These are phyloP conservation scores for Globisporangium irregulare DNA, from an alignment of 352 stramenopile species.

Conservation along the genomic window DNA sequence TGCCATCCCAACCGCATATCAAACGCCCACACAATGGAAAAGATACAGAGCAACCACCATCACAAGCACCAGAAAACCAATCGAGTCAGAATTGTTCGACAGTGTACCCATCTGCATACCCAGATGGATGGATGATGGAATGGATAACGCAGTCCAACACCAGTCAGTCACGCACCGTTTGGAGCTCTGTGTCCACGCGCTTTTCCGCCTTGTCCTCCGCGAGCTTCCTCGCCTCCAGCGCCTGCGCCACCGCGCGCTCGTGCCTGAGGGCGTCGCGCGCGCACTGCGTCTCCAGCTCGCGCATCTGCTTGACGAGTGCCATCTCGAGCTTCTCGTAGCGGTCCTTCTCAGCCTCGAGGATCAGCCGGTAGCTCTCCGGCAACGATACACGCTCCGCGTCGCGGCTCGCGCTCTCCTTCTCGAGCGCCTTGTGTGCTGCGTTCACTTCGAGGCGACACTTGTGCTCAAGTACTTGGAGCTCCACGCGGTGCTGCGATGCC, in stretches of 20 bases:
- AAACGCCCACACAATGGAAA: background rate
- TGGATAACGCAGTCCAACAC: background rate
- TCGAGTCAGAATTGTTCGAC: background rate
- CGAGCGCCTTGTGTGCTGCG: slow-evolving; percentile 26
- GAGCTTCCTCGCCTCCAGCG: slow-evolving; percentile 27
- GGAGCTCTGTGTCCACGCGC: slow-evolving; percentile 58
- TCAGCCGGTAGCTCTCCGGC: slow-evolving; percentile 49
- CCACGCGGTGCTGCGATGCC: slow-evolving; percentile 37
- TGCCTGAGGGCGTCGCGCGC: slow-evolving; percentile 38
- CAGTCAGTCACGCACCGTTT: slow-evolving; percentile 27
- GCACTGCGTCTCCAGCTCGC: slow-evolving; percentile 45
- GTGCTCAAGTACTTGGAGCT: slow-evolving; percentile 56
- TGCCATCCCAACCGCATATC: background rate
- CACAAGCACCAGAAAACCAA: background rate
- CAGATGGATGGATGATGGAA: background rate
- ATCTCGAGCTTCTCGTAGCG: slow-evolving; percentile 62
- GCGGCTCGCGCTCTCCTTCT: slow-evolving; percentile 37
- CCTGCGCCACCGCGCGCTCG: slow-evolving; percentile 38
- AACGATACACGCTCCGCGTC: slow-evolving; percentile 50
- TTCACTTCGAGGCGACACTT: slow-evolving; percentile 58
- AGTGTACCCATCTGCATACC: slow-evolving; percentile 4
- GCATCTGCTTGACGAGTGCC: slow-evolving; percentile 45
- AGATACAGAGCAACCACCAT: background rate
- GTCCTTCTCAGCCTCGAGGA: slow-evolving; percentile 61
- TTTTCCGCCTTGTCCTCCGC: slow-evolving; percentile 61